Evolutionary conservation across 192 early-diverging fungal species (phyloP), one percentile per base, ranked within the genome.

Genomic region (Dissophora globulifera): DNA sequence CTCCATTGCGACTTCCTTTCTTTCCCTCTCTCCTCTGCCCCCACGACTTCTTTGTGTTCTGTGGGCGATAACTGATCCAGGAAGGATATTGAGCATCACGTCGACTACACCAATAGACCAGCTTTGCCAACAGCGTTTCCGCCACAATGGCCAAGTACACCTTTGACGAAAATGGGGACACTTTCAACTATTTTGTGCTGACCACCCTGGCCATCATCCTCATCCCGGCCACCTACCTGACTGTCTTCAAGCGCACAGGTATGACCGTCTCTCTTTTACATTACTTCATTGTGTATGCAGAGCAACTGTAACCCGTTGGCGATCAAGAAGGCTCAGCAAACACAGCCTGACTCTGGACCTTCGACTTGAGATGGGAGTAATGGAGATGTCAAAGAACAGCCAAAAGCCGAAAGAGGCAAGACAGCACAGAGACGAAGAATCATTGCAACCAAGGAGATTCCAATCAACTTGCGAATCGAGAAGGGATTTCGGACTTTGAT

Each of bases 81-180:
- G 43, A 10, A 45, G 43, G 43, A 45, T 45, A 45, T n/a, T 4
- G 43, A n/a, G 17, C 9, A 4, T n/a, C 17, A 45, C 10, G 15
- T 4, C 12, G 16, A 45, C 43, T n/a, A 17, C 43, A n/a, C 5
- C 6, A 45, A 10, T 6, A 45, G 9, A 45, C 6, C 35, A 38
- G n/a, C 38, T 10, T 40, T 13, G 13, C 7, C 38, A 40, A 40
- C 38, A 40, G 38, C 38, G 38, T 10, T 10, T 40, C 15, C 49
- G 17, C 17, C 41, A 60, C 20, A 27, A 76, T 76, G 72, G 72
- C 72, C n/a, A 76, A 94, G 75, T 98, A 98, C 86, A 89, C 85
- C 50, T 99, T 97, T 76, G 97, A 99, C 82, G 94, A 96, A 78
- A 86, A 89, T 67, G 97, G 97, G 27, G 91, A 93, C 62, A 94